A percentile compares a stretch with the other conserved stretches of the same genome.
Conservation (phyloP, 176 grass and related monocot genomes). For the Juncus inflexus region DNA sequence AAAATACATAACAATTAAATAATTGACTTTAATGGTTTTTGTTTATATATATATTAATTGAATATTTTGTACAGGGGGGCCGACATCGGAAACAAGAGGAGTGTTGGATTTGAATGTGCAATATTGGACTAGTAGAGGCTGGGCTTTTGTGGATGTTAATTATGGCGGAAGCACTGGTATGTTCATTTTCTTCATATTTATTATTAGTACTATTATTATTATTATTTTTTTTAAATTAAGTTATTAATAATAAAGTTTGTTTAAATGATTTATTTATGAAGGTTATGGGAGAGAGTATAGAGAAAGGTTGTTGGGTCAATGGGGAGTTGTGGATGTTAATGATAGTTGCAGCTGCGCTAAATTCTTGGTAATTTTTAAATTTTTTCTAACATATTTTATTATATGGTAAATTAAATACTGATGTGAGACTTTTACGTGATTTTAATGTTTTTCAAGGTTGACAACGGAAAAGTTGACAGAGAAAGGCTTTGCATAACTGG, state of each 20-base stretch:
- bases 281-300: conserved; percentile 92
- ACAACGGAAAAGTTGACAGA: conserved; percentile 68
- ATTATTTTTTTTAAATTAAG: too few relatives aligned
- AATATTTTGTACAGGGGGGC: conserved; percentile 56
- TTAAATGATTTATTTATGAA: conserved; percentile 37
- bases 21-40: neutral
- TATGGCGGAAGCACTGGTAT: conserved; percentile 91
- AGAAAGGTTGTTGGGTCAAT: conserved; percentile 76
- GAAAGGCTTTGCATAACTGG: conserved; percentile 86
- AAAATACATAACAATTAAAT: too few relatives aligned
- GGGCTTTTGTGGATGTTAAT: conserved; percentile 95
- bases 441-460: conserved; percentile 47
- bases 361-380: conserved; percentile 64
- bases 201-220: too few relatives aligned
- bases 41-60: conserved; percentile 19
- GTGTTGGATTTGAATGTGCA: conserved; percentile 72
- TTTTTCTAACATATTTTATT: conserved; percentile 13
- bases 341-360: conserved; percentile 86
- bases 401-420: conserved; percentile 14
- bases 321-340: conserved; percentile 87
- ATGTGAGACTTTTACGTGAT: conserved; percentile 22
- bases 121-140: conserved; percentile 96
- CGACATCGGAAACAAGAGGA: conserved; percentile 63
- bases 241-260: conserved; percentile 11
- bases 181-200: neutral